These are phyloP conservation scores for Komagataella mondaviorum DNA, from an alignment of 805 yeast genomes.

Conservation along the genomic window DNA sequence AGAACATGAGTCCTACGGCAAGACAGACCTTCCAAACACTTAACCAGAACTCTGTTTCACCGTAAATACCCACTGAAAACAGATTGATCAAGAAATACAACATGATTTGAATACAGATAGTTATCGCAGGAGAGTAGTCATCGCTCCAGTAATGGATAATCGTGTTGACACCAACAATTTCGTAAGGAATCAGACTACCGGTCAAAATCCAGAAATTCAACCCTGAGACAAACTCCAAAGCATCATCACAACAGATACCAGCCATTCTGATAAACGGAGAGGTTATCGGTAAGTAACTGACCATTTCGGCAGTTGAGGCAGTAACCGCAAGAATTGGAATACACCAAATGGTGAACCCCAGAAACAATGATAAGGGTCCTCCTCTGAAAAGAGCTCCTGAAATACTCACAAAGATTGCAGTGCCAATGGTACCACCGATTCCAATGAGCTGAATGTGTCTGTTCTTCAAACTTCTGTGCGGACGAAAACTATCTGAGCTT, in stretches of 20 bases:
- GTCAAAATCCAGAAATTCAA: constrained; percentile 38
- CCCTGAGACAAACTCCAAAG: constrained; percentile 31
- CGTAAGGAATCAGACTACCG: constrained; percentile 34
- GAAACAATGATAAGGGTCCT: constrained; percentile 27
- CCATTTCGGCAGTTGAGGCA: constrained; percentile 31
- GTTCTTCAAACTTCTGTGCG: constrained; percentile 19
- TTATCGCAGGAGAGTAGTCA: constrained; percentile 31
- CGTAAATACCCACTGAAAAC: constrained; percentile 30
- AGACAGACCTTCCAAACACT: constrained; percentile 28
- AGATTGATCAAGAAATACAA: constrained; percentile 26
- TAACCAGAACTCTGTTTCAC: constrained; percentile 35
- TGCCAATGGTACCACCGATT: constrained; percentile 37
- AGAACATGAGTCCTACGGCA: constrained; percentile 27
- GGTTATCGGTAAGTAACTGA: constrained; percentile 29
- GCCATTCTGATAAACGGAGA: constrained; percentile 33
- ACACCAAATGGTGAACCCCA: constrained; percentile 28
- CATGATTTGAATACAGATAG: constrained; percentile 26
- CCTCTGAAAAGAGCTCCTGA: constrained; percentile 23
- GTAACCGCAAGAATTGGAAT: constrained; percentile 27
- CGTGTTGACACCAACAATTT: constrained; percentile 31
- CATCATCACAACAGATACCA: constrained; percentile 30
- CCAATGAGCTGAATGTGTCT: constrained; percentile 35
- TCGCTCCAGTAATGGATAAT: constrained; percentile 34
- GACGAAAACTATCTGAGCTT: neutral
- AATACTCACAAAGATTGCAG: constrained; percentile 29